Conservation (phyloP, 768 basidiomycete species). For the Tulasnella sp. region DNA sequence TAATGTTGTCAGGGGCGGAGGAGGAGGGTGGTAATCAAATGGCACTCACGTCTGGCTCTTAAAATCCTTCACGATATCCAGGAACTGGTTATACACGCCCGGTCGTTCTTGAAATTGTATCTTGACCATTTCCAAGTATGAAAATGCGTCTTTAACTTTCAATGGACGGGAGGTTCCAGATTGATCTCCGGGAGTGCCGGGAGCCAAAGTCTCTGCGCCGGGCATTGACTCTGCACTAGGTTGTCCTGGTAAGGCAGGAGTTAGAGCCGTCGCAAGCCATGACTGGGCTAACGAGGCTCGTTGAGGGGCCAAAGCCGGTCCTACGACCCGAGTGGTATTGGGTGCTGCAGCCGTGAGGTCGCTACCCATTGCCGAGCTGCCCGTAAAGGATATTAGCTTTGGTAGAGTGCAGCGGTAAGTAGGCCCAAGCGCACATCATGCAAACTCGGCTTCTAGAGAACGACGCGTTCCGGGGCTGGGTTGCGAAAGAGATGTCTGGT, state of each 20-base stretch:
- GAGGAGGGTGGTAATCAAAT: not conserved
- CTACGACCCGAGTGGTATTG: not conserved
- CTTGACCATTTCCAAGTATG: constrained; percentile 37
- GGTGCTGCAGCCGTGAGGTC: too few species aligned
- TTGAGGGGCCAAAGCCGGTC: constrained; percentile 1
- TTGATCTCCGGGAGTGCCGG: constrained; percentile 20
- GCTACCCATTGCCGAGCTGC: too few species aligned
- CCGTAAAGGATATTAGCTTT: too few species aligned
- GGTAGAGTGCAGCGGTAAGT: too few species aligned
- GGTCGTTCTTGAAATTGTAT: constrained; percentile 33
- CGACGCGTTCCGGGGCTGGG: too few species aligned
- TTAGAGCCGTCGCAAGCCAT: constrained; percentile 22
- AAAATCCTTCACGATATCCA: constrained; percentile 77
- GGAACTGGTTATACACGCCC: constrained; percentile 32
- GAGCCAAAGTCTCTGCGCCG: not conserved
- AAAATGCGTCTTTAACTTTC: constrained; percentile 33
- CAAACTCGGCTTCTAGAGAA: too few species aligned
- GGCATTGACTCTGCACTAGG: not conserved
- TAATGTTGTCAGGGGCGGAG: not conserved
- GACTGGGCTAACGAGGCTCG: constrained; percentile 16
- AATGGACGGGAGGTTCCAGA: constrained; percentile 24
- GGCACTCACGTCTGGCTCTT: constrained; percentile 82
- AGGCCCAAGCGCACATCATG: too few species aligned
- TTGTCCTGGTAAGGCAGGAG: constrained; percentile 9
- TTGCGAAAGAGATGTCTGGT: too few species aligned